These are phyloP conservation scores for Lepidium didymum DNA, from an alignment of 345 rosid species.

Conservation along the genomic window DNA sequence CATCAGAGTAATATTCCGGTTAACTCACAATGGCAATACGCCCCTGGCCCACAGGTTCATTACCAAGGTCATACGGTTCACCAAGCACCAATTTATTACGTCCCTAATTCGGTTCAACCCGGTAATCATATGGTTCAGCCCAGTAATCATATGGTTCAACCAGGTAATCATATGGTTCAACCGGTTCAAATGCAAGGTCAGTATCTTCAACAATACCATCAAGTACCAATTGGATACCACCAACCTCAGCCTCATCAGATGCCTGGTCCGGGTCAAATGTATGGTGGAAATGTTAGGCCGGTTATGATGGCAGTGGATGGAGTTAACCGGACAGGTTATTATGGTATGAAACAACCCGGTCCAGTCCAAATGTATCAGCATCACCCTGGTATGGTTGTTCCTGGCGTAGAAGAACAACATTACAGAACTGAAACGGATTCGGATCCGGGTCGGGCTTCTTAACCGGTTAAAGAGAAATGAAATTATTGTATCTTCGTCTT, in stretches of 20 bases:
- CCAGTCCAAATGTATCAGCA: constrained; percentile 40
- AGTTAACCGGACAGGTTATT: constrained; percentile 49
- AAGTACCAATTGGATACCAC: constrained; percentile 60
- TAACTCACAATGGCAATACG: constrained; percentile 51
- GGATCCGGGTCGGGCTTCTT: constrained; percentile 35
- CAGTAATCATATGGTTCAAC: constrained; percentile 34
- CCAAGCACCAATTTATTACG: constrained; percentile 60
- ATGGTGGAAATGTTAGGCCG: constrained; percentile 41
- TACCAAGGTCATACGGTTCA: constrained; percentile 31
- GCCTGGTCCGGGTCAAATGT: constrained; percentile 49
- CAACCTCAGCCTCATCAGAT: constrained; percentile 39
- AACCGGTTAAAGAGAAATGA: neutral
- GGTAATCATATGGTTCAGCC: constrained; percentile 47
- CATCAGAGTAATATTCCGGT: constrained; percentile 43
- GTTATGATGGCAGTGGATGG: constrained; percentile 44
- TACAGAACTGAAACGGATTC: constrained; percentile 38
- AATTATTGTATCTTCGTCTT: neutral
- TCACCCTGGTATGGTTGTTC: constrained; percentile 43
- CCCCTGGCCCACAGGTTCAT: constrained; percentile 36
- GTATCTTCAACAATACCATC: constrained; percentile 56
- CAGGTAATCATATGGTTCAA: constrained; percentile 42
- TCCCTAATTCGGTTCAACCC: constrained; percentile 42
- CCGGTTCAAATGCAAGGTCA: constrained; percentile 40
- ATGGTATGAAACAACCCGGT: constrained; percentile 52
- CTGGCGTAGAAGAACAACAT: constrained; percentile 51